These are phyloP conservation scores for Tetrapisispora phaffii DNA, from an alignment of 805 yeast genomes.

Conservation along the genomic window DNA sequence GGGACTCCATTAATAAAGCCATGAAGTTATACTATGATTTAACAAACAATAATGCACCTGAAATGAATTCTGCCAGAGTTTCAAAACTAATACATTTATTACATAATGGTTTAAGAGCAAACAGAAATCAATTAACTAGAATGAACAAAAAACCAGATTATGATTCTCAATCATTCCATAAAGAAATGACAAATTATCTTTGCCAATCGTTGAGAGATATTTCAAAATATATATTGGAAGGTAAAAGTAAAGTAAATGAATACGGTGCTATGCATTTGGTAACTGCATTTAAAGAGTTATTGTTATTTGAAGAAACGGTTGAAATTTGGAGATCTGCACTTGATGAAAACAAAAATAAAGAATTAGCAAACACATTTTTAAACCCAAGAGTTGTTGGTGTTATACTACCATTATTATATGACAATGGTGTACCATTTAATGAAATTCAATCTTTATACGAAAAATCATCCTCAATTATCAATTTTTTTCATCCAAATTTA, in stretches of 20 bases:
- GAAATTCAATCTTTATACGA: conserved; percentile 52
- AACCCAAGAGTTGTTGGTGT: conserved; percentile 60
- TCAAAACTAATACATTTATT: conserved; percentile 42
- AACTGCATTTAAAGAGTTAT: conserved; percentile 51
- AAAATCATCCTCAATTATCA: conserved; percentile 30
- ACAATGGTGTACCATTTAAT: conserved; percentile 50
- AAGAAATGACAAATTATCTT: conserved; percentile 42
- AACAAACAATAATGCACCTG: conserved; percentile 33
- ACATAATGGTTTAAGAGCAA: conserved; percentile 47
- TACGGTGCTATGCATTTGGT: conserved; percentile 49
- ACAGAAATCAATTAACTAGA: conserved; percentile 44
- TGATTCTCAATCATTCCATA: conserved; percentile 47
- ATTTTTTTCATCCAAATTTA: conserved; percentile 37
- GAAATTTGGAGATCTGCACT: conserved; percentile 54
- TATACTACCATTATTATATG: conserved; percentile 55
- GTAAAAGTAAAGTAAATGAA: conserved; percentile 36
- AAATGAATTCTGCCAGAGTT: conserved; percentile 38
- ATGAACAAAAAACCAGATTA: conserved; percentile 51
- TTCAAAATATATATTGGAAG: conserved; percentile 40
- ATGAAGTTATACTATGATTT: conserved; percentile 42
- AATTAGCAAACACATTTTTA: conserved; percentile 36
- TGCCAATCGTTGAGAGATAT: conserved; percentile 43
- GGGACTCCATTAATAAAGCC: conserved; percentile 43
- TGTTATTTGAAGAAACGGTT: conserved; percentile 53
- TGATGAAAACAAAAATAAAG: conserved; percentile 13